Base-by-base conservation (phyloP, 345 rosid genomes). In the Rhizophora mangle region DNA sequence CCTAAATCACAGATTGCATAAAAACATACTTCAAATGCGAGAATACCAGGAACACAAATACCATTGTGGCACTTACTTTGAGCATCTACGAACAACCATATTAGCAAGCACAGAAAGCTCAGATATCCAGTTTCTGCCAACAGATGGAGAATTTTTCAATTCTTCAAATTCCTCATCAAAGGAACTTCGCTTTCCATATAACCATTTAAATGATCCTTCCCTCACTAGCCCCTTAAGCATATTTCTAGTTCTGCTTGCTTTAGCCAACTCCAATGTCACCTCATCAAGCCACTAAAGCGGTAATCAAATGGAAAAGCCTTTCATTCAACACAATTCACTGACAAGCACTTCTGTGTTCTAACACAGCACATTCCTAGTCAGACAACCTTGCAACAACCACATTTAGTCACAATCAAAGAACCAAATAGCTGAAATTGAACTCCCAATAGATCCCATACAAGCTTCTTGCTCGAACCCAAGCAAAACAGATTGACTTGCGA, bases 201-300 rank as follows among this genome's bases (percentile, higher is more conserved):
- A 68, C 99, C 98, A 92, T 79, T 85, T 87, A 76, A 95, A 90
- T 49, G 99, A 89, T 55, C 96, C 89, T 47, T 90, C 97, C 79
- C 79, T 79, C 34, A 89, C 96, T 37, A 95, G 75, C 77, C 85
- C 89, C 83, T 92, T 96, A 2, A 95, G 81, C 87, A 90, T 78
- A 80, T 80, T 82, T 71, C 86, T 74, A 37, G 91, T 85, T 77
- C 84, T 92, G 85, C 83, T 90, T 49, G 86, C 74, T 62, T 85
- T 85, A 6, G 76, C 86, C 90, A 85, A 85, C 70, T 55, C 68
- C 30, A 31, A n/a, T n/a, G 27, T 2, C 56, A 26, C 16, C 20
- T 32, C 26, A 46, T 60, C 15, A 10, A 26, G 7, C 59, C 3
- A 57, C 20, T 16, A 39, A 43, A 26, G 30, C 7, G 27, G 15